A percentile compares a stretch with the other conserved stretches of the same genome.
Conservation (phyloP, 2,329 filamentous ascomycete species). For the Diaporthe helianthi region DNA sequence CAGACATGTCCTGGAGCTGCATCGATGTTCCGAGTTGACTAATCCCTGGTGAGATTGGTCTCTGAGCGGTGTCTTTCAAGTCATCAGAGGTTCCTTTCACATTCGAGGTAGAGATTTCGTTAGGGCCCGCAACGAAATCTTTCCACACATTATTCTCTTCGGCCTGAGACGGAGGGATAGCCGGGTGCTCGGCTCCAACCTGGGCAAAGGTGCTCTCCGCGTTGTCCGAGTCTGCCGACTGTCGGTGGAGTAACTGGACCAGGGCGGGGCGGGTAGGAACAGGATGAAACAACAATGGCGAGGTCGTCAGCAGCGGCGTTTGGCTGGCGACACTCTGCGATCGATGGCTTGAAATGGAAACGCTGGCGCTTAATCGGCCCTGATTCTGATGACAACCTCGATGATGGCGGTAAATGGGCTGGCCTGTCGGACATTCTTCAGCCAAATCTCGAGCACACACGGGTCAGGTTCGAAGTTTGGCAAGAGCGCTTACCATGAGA, state of each 20-base stretch:
- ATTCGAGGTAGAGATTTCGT: slow-evolving; percentile 25
- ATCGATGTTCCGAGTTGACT: slow-evolving; percentile 21
- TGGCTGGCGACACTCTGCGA: slow-evolving; percentile 11
- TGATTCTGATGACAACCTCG: background rate
- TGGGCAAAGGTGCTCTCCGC: slow-evolving; percentile 39
- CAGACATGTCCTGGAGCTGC: background rate
- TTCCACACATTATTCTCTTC: slow-evolving; percentile 41
- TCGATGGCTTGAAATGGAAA: background rate
- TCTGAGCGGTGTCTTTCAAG: background rate
- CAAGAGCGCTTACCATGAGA: slow-evolving; percentile 18
- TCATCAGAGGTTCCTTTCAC: background rate
- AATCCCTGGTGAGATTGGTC: slow-evolving; percentile 26
- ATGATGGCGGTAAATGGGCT: background rate
- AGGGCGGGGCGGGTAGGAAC: slow-evolving; percentile 35
- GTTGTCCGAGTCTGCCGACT: slow-evolving; percentile 34
- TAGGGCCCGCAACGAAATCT: slow-evolving; percentile 35
- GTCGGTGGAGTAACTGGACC: slow-evolving; percentile 20
- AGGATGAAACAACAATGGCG: slow-evolving; percentile 35
- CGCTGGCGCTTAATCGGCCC: background rate
- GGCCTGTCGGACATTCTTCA: background rate
- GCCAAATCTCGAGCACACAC: too few species aligned
- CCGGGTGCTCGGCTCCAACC: slow-evolving; percentile 35
- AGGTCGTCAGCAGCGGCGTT: slow-evolving; percentile 10
- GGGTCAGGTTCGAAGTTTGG: background rate
- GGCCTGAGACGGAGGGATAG: slow-evolving; percentile 36